Percentiles rank a stretch among this genome's conserved stretches.
These are phyloP conservation scores for Pelargonium australe DNA, from an alignment of 441 rosid species.

Conservation along the genomic window DNA sequence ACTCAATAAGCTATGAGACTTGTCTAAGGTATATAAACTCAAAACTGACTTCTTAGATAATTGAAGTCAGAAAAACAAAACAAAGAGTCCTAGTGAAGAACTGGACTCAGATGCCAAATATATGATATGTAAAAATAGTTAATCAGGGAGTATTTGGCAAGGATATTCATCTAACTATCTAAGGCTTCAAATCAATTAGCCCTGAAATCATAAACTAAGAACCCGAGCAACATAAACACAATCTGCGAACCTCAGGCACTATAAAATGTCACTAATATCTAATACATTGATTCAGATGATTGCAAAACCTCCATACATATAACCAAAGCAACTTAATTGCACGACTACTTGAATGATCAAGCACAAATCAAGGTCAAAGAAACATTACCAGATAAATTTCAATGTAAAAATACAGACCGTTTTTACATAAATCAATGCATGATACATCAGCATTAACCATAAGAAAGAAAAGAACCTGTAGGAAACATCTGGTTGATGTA, in stretches of 20 bases:
- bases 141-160: too few species aligned
- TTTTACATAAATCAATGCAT: neutral
- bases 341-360: neutral
- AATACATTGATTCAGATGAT: too few species aligned
- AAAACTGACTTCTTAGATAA: neutral
- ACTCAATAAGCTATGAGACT: neutral
- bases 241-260: neutral
- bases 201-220: neutral
- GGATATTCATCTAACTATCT: too few species aligned
- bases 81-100: neutral
- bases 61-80: neutral
- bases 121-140: too few species aligned
- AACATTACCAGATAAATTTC: neutral
- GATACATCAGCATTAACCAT: neutral
- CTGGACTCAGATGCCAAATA: neutral
- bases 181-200: neutral
- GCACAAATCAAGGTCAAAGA: neutral
- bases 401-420: too few species aligned
- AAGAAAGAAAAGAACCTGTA: conserved; percentile 47
- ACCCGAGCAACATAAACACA: neutral
- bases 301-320: neutral
- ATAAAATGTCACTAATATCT: too few species aligned
- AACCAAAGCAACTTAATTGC: neutral
- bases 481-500: conserved; percentile 99
- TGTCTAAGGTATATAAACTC: neutral